Evolutionary conservation across 208 protist species (phyloP).

Genomic region (Wallacemonas sp.): DNA sequence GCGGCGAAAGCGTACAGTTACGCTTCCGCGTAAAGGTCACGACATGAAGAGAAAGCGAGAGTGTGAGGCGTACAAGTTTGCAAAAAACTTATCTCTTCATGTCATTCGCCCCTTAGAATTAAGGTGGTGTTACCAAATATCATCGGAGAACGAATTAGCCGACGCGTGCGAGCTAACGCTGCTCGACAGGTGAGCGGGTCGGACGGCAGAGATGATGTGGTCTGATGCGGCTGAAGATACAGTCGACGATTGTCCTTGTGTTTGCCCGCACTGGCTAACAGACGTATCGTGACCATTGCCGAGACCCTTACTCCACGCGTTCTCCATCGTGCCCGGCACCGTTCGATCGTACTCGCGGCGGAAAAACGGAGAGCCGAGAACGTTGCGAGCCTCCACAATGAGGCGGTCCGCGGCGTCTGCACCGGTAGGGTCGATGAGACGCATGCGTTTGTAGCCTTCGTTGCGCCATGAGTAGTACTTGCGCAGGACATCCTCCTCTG

Average conservation of each 20-base stretch:
- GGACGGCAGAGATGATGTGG: neutral
- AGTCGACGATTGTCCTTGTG: constrained; percentile 35
- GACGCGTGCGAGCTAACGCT: constrained; percentile 10
- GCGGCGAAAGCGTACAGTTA: too few relatives aligned
- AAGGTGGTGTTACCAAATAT: neutral
- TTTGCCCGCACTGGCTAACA: constrained; percentile 28
- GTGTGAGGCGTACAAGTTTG: neutral
- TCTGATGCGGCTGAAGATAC: constrained; percentile 24
- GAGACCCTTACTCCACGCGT: constrained; percentile 21
- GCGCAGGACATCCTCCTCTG: constrained; percentile 48
- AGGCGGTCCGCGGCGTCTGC: constrained; percentile 70
- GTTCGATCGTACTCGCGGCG: constrained; percentile 72
- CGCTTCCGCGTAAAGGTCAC: too few relatives aligned
- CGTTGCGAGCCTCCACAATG: constrained; percentile 82
- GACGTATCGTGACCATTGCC: constrained; percentile 23
- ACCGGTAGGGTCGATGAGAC: constrained; percentile 41
- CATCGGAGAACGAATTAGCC: neutral
- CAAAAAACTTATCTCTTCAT: neutral
- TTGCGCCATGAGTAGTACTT: constrained; percentile 65
- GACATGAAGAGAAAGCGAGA: too few relatives aligned
- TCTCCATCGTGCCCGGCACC: constrained; percentile 18
- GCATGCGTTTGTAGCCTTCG: constrained; percentile 63
- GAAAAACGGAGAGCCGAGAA: constrained; percentile 60
- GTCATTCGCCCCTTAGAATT: neutral
- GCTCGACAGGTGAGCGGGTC: neutral